Percentiles rank a stretch among this genome's conserved stretches.
These are phyloP conservation scores for Trichoderma hamatum DNA, from an alignment of 2,329 filamentous ascomycete genomes.

Conservation along the genomic window DNA sequence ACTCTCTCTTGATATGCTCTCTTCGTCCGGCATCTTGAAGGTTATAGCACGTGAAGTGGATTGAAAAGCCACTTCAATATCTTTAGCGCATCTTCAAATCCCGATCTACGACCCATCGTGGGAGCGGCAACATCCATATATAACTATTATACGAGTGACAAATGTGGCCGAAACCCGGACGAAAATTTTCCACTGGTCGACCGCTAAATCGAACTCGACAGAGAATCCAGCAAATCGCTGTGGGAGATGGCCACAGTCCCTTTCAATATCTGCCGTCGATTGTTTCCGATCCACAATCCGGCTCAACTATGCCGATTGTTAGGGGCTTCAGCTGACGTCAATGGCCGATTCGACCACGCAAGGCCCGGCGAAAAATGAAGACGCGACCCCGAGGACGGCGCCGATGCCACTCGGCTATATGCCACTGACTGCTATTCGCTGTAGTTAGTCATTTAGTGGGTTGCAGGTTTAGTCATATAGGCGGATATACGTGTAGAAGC, in stretches of 20 bases:
- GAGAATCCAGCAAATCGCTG: not conserved
- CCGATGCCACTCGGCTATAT: not conserved
- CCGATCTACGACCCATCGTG: conserved; percentile 24
- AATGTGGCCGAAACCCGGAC: conserved; percentile 23
- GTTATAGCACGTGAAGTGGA: not conserved
- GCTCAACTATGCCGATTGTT: conserved; percentile 20
- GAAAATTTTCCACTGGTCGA: conserved; percentile 5
- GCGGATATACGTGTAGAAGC: not conserved
- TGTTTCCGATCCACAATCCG: conserved; percentile 17
- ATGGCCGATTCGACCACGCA: not conserved
- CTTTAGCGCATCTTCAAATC: conserved; percentile 1
- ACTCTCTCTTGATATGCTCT: conserved; percentile 9
- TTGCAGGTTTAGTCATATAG: not conserved
- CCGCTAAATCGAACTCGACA: conserved; percentile 9
- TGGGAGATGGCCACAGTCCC: not conserved
- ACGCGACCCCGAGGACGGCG: conserved; percentile 18
- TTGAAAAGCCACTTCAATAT: not conserved
- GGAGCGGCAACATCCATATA: conserved; percentile 29
- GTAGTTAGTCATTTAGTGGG: not conserved
- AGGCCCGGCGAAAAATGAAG: conserved; percentile 3
- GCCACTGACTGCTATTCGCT: not conserved
- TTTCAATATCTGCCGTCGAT: conserved; percentile 14
- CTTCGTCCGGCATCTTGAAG: conserved; percentile 16
- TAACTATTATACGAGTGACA: not conserved
- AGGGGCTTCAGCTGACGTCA: conserved; percentile 20